Conservation (phyloP, 345 rosid species). For the Murraya koenigii region DNA sequence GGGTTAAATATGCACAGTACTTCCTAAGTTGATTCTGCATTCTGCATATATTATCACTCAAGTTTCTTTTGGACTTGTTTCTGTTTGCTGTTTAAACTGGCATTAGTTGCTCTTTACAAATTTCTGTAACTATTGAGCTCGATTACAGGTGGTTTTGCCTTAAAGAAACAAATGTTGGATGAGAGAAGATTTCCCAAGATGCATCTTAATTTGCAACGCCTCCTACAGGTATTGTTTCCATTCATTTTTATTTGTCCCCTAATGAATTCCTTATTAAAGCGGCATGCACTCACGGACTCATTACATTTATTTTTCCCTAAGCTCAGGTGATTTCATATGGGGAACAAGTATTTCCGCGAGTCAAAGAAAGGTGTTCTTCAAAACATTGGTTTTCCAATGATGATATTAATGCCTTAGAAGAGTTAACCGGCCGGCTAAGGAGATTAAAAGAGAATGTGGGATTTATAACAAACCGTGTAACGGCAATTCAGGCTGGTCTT, state of each 20-base stretch:
- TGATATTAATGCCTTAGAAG: constrained; percentile 70
- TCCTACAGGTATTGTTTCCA: constrained; percentile 66
- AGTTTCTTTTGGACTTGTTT: background rate
- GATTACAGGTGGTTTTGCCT: constrained; percentile 68
- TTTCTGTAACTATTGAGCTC: constrained; percentile 8
- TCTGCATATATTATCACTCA: background rate
- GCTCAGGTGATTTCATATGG: constrained; percentile 86
- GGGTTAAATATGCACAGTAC: background rate
- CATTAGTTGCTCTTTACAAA: background rate
- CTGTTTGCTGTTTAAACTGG: constrained; percentile 1
- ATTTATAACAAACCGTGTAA: constrained; percentile 88
- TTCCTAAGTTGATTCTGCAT: background rate
- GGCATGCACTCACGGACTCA: background rate
- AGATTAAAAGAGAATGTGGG: constrained; percentile 92
- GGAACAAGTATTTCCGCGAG: constrained; percentile 93
- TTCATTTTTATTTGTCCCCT: background rate
- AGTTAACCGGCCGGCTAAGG: constrained; percentile 73
- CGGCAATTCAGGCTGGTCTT: constrained; percentile 84
- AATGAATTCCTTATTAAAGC: background rate
- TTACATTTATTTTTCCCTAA: constrained; percentile 10
- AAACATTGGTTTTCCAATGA: constrained; percentile 72
- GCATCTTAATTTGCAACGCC: constrained; percentile 90
- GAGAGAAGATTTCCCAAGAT: constrained; percentile 91
- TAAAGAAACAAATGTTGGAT: constrained; percentile 91
- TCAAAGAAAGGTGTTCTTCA: constrained; percentile 72